Evolutionary conservation across 2,329 filamentous ascomycete genomes (phyloP).

Genomic region (Cladosporium sp.): DNA sequence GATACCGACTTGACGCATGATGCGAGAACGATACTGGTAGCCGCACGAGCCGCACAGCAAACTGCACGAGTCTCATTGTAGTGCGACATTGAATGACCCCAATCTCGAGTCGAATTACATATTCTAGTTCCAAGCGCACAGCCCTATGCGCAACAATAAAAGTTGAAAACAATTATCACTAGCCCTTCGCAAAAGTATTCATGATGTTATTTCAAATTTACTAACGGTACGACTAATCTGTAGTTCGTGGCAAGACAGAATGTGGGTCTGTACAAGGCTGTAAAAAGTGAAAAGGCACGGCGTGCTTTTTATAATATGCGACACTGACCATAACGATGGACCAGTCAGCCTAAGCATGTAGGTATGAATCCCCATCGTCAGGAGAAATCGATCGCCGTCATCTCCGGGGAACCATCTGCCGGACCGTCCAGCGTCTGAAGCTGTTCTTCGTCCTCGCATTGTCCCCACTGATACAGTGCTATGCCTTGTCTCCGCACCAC

Average conservation of each 20-base stretch:
- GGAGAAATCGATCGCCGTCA: background rate
- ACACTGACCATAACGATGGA: no score
- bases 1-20: background rate
- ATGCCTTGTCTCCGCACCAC: constrained; percentile 17
- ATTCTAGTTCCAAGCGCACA: background rate
- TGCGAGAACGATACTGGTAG: background rate
- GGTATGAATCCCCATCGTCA: no score
- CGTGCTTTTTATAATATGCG: no score
- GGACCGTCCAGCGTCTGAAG: background rate
- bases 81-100: background rate
- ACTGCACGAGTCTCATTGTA: background rate
- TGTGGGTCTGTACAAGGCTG: no score
- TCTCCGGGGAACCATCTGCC: background rate
- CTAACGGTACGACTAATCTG: no score
- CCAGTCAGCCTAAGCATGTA: no score
- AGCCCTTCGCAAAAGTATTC: no score
- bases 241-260: no score
- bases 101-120: background rate
- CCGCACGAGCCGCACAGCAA: background rate
- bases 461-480: constrained; percentile 20
- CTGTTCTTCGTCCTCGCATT: background rate
- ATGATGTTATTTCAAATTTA: no score
- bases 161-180: background rate
- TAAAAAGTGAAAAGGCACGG: no score
- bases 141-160: background rate